Percentiles rank a stretch among this genome's conserved stretches.
These are phyloP conservation scores for Rhynchosporium secalis DNA, from an alignment of 2,329 filamentous ascomycete genomes.

Conservation along the genomic window DNA sequence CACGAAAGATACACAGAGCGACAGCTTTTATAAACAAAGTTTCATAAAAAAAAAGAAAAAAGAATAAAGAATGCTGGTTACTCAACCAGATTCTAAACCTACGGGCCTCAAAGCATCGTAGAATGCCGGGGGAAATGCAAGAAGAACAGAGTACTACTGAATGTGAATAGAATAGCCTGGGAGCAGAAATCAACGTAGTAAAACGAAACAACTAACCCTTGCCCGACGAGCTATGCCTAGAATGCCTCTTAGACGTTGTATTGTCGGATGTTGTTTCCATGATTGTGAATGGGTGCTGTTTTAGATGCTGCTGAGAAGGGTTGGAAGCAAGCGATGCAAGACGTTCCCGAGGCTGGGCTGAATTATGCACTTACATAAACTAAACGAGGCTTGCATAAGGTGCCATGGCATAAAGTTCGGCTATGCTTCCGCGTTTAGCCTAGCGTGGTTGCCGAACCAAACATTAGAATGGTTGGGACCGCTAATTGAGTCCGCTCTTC, in stretches of 20 bases:
- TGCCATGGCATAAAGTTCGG: too few species aligned
- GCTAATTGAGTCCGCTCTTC: too few species aligned
- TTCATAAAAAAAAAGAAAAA: too few species aligned
- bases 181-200: neutral
- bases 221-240: slow-evolving; percentile 30
- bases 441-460: too few species aligned
- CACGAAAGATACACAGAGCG: too few species aligned
- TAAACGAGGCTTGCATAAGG: neutral
- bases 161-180: slow-evolving; percentile 1
- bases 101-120: neutral
- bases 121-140: neutral
- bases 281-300: slow-evolving; percentile 12
- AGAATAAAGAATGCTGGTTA: too few species aligned
- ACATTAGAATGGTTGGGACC: too few species aligned
- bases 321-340: neutral
- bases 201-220: slow-evolving; percentile 27
- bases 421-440: too few species aligned
- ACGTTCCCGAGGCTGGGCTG: slow-evolving; percentile 5
- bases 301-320: neutral
- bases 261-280: slow-evolving; percentile 29
- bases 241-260: slow-evolving; percentile 28
- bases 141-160: neutral
- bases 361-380: slow-evolving; percentile 6
- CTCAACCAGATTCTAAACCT: too few species aligned
- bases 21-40: too few species aligned